Conservation (phyloP, 2,329 filamentous ascomycete genomes). For the Tolypocladium tropicale region DNA sequence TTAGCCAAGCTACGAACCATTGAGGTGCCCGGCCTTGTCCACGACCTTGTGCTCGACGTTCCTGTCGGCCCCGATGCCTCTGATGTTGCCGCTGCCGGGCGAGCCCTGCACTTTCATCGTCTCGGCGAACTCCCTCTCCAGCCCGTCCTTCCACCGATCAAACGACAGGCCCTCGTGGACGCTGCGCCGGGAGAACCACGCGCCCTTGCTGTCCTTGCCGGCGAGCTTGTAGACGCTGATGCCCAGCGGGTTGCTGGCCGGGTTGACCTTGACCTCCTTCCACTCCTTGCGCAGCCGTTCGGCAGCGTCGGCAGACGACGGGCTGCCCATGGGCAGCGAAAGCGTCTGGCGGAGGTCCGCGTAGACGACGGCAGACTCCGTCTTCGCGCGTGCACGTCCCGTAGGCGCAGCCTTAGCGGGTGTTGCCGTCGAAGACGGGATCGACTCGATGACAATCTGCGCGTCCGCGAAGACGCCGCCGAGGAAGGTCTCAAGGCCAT, state of each 20-base stretch:
- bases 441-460: conserved; percentile 64
- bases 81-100: conserved; percentile 63
- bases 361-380: conserved; percentile 40
- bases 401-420: conserved; percentile 27
- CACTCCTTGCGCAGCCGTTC: conserved; percentile 65
- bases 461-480: conserved; percentile 52
- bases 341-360: conserved; percentile 41
- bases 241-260: conserved; percentile 63
- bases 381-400: conserved; percentile 42
- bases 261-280: conserved; percentile 70
- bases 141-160: conserved; percentile 63
- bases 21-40: conserved; percentile 49
- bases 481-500: conserved; percentile 44
- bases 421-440: conserved; percentile 42
- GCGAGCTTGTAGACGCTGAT: conserved; percentile 73
- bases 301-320: conserved; percentile 36
- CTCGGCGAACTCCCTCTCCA: conserved; percentile 71
- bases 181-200: conserved; percentile 83
- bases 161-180: conserved; percentile 73
- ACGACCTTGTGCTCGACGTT: conserved; percentile 53
- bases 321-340: conserved; percentile 21
- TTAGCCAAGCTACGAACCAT: conserved; percentile 32
- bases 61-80: conserved; percentile 77
- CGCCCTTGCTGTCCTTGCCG: conserved; percentile 69
- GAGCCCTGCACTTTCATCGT: conserved; percentile 60